Percentiles rank a stretch among this genome's conserved stretches.
Evolutionary conservation across 176 grass and related monocot genomes (phyloP).

Genomic region (Aegilops longissima): DNA sequence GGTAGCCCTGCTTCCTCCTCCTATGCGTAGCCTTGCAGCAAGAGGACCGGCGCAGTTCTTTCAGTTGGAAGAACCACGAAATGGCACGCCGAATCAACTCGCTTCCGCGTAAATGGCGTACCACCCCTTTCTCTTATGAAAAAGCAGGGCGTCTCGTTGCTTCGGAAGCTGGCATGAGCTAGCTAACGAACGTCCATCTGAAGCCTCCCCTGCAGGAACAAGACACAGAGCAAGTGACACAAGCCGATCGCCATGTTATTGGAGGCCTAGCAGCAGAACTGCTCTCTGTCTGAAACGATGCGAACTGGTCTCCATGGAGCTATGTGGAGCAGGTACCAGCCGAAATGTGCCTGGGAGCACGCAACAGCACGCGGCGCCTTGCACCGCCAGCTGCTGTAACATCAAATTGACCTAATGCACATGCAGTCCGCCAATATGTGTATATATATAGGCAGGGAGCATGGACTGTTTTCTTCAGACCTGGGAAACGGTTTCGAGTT

Average conservation of each 20-base stretch:
- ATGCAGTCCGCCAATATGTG: not conserved
- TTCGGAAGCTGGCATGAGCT: conserved; percentile 38
- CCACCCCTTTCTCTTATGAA: not conserved
- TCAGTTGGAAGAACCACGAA: conserved; percentile 7
- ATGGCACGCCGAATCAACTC: not conserved
- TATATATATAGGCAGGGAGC: conserved; percentile 22
- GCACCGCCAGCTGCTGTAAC: conserved; percentile 23
- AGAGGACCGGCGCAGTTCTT: not conserved
- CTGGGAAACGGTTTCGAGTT: not conserved
- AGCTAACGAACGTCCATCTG: conserved; percentile 36
- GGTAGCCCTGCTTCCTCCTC: not conserved
- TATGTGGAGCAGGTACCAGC: conserved; percentile 34
- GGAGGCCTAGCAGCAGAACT: not conserved
- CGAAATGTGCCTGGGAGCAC: conserved; percentile 30
- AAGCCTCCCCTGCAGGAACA: conserved; percentile 30
- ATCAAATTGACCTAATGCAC: conserved; percentile 36
- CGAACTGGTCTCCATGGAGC: conserved; percentile 4
- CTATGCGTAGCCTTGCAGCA: not conserved
- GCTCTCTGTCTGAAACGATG: not conserved
- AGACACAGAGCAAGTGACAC: conserved; percentile 9
- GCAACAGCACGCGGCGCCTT: not conserved
- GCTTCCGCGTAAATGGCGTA: not conserved
- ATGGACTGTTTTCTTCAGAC: conserved; percentile 4
- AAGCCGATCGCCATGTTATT: not conserved
- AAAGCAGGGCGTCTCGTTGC: not conserved